phyloP scores from a whole-genome alignment of 257 asterid species.

The Rauvolfia tetraphylla region DNA sequence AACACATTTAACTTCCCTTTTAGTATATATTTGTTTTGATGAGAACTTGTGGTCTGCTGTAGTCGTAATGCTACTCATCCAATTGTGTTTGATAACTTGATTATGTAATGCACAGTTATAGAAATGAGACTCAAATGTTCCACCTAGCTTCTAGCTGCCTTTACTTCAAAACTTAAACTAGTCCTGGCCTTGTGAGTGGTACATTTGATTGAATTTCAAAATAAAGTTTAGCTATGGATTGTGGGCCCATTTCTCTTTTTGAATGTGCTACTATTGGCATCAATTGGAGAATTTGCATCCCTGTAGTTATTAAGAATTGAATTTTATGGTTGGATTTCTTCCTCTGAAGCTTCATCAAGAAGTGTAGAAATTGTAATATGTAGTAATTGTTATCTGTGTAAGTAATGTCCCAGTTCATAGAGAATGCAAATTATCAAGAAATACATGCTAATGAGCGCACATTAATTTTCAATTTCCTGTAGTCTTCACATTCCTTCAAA shows the following conservation, averaged over 20 bases:
- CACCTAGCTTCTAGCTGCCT: neutral
- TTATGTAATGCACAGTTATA: neutral
- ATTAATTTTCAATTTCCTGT: neutral
- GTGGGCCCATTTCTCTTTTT: neutral
- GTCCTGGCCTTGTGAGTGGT: neutral
- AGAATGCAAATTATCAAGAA: neutral
- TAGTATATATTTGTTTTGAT: neutral
- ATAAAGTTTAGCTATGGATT: neutral
- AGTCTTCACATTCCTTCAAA: neutral
- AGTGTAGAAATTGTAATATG: neutral
- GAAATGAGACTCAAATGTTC: neutral
- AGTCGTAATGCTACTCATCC: neutral
- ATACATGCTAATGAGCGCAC: neutral
- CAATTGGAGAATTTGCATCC: neutral
- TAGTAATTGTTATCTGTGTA: constrained; percentile 1
- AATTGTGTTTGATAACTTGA: neutral
- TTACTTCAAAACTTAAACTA: neutral
- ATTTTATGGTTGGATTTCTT: neutral
- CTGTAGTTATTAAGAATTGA: neutral
- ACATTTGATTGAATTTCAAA: neutral
- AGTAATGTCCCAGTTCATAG: neutral
- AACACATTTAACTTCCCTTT: neutral
- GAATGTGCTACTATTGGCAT: neutral
- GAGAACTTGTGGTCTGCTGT: neutral
- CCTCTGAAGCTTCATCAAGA: neutral